Conservation (phyloP, 805 yeast genomes). For the Cyberlindnera euphorbiae region DNA sequence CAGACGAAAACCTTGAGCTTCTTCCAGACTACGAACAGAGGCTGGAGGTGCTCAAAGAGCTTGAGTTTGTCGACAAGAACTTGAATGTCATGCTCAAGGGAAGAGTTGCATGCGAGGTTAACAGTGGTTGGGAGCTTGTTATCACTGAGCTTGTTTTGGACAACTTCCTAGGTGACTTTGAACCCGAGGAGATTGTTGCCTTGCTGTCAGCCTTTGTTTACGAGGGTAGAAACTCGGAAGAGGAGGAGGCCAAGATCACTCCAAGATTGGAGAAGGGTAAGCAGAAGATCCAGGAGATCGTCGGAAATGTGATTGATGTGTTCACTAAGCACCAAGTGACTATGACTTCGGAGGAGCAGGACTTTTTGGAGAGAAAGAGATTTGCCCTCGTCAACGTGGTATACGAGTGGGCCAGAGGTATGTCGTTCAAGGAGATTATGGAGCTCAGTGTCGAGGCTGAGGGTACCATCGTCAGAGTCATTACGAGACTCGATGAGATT, state of each 20-base stretch:
- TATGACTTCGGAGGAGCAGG: constrained; percentile 78
- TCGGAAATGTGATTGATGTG: constrained; percentile 53
- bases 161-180: constrained; percentile 87
- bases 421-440: constrained; percentile 88
- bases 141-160: constrained; percentile 86
- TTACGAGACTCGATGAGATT: constrained; percentile 88
- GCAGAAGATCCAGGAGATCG: constrained; percentile 63
- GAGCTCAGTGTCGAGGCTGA: constrained; percentile 85
- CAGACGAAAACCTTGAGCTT: constrained; percentile 84
- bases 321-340: constrained; percentile 66
- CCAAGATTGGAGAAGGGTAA: constrained; percentile 78
- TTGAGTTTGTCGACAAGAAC: constrained; percentile 74
- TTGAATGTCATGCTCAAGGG: constrained; percentile 84
- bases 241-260: constrained; percentile 58
- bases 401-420: constrained; percentile 97
- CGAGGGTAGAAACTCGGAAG: constrained; percentile 66
- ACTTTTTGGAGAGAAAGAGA: constrained; percentile 75
- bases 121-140: constrained; percentile 86
- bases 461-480: constrained; percentile 95
- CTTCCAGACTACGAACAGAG: constrained; percentile 94
- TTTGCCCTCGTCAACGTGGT: constrained; percentile 91
- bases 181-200: constrained; percentile 97
- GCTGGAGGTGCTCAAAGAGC: constrained; percentile 65
- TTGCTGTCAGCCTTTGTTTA: constrained; percentile 86
- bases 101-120: constrained; percentile 88